Conservation (phyloP, 225 moss, liverwort and hornwort genomes). For the Marchantia polymorpha region DNA sequence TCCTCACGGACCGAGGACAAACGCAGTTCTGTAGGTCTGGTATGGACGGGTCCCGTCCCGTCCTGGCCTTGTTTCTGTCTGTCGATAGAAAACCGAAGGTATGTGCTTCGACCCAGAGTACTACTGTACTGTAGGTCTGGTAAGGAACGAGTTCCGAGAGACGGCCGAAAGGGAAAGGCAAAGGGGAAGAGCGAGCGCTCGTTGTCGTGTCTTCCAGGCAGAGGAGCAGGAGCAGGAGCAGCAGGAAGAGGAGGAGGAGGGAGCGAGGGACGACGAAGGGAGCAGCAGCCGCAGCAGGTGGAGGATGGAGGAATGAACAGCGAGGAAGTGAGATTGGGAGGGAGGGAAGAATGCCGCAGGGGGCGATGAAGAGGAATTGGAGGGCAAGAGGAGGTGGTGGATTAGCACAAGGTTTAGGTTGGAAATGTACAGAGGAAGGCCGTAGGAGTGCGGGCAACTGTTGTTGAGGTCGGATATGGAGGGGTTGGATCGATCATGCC, state of each 20-base stretch:
- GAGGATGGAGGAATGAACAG: background rate
- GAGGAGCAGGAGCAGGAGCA: slow-evolving; percentile 30
- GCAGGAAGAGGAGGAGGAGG: slow-evolving; percentile 30
- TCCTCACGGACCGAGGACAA: background rate
- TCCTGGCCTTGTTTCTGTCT: background rate
- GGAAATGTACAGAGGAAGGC: background rate
- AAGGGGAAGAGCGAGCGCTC: background rate
- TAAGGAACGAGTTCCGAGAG: background rate
- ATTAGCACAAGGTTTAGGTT: background rate
- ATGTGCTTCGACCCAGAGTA: background rate
- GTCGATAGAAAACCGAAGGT: background rate
- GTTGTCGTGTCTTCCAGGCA: slow-evolving; percentile 47
- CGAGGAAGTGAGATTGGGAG: background rate
- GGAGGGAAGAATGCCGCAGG: background rate
- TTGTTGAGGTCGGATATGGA: slow-evolving; percentile 34
- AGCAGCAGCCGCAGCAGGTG: background rate
- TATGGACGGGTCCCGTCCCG: background rate
- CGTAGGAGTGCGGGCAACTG: slow-evolving; percentile 8
- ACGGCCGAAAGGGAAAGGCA: background rate
- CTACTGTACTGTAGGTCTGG: background rate
- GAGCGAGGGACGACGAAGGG: background rate
- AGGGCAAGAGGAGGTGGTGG: background rate
- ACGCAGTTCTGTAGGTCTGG: background rate
- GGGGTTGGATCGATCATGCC: slow-evolving; percentile 34
- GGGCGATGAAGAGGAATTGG: slow-evolving; percentile 1